Evolutionary conservation across 768 basidiomycete species (phyloP), one percentile per base, ranked within the genome.

Genomic region (Boletus coccyginus): DNA sequence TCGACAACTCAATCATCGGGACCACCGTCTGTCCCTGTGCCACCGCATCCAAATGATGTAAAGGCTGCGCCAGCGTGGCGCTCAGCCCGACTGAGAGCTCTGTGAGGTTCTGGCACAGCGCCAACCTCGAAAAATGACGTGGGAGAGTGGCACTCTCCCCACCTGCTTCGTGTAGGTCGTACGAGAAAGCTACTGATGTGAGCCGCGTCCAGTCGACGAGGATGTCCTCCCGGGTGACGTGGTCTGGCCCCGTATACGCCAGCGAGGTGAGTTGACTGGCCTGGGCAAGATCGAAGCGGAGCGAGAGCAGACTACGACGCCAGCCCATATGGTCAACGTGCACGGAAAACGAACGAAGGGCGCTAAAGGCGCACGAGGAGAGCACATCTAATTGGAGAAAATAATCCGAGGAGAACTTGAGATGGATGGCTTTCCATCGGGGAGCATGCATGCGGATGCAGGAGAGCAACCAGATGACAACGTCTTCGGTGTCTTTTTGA

Each of bases 251-350:
- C 9, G 68, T 65, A 48, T 63, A 69, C 5, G 63, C 63, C 21
- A 69, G 46, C 13, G 62, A 63, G 6, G 48, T 59, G 36, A 69
- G 68, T 19, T 12, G 61, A 13, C 3, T 46, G 1, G 67, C 65
- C 16, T 47, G 57, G 0, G 51, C 17, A 29, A 69, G 63, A 46
- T 69, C 65, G 24, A 69, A 57, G 19, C 14, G 24, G 21, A 67
- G 48, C n/a, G 63, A 65, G 35, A 60, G 53, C 14, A 59, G 55
- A 27, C 63, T 57, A 29, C 59, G 53, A 19, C 65, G 63, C 67
- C 67, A 67, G 21, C 65, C 65, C 65, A 68, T 67, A 47, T 69
- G 67, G 31, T 68, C 67, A 27, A 60, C 55, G 29, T 67, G 68
- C 5, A 63, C 49, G 16, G 67, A 58, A 39, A 69, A 61, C 27